Evolutionary conservation across 345 rosid species (phyloP).

Genomic region (Hirschfeldia incana): DNA sequence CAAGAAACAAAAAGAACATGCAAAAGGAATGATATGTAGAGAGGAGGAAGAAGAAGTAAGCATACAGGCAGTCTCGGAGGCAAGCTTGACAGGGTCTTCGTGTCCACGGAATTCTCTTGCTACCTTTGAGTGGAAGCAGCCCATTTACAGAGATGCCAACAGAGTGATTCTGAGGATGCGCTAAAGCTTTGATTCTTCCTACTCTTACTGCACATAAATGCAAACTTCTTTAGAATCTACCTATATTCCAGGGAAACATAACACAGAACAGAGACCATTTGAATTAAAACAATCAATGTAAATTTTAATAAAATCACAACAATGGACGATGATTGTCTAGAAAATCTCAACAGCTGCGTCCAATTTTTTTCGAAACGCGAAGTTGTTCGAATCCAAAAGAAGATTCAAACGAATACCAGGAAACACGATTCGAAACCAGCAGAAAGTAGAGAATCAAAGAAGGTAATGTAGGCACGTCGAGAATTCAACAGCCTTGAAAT

Average conservation of each 20-base stretch:
- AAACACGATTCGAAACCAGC: background rate
- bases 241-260: slow-evolving; percentile 4
- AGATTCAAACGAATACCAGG: background rate
- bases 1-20: slow-evolving; percentile 12
- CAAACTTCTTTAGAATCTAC: slow-evolving; percentile 15
- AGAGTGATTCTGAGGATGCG: slow-evolving; percentile 8
- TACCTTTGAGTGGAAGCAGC: slow-evolving; percentile 85
- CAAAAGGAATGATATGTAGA: background rate
- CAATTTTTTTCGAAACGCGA: background rate
- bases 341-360: background rate
- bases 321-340: background rate
- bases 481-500: background rate
- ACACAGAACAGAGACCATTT: background rate
- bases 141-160: slow-evolving; percentile 61
- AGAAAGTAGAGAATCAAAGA: background rate
- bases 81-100: slow-evolving; percentile 80
- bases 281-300: background rate
- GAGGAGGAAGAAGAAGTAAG: background rate
- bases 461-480: slow-evolving; percentile 8
- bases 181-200: slow-evolving; percentile 10
- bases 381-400: background rate
- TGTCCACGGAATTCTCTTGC: slow-evolving; percentile 74
- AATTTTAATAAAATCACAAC: background rate
- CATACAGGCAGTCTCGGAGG: slow-evolving; percentile 96
- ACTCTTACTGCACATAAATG: slow-evolving; percentile 30